These are phyloP conservation scores for Zizania palustris DNA, from an alignment of 202 grass and related monocot genomes.

Conservation along the genomic window DNA sequence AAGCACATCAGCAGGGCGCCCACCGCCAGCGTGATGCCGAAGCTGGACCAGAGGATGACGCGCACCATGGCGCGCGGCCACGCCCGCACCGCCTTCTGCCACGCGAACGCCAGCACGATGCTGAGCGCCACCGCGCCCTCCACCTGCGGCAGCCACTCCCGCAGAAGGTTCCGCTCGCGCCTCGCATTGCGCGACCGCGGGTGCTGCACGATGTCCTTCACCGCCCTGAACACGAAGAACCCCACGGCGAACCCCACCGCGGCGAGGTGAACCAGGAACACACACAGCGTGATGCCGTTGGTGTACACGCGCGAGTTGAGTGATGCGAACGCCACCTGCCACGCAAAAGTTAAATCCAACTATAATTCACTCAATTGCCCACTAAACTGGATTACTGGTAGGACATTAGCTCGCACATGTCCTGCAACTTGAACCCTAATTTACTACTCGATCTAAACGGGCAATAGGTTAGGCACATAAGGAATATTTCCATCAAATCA, in stretches of 20 bases:
- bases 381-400: neutral
- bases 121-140: slow-evolving; percentile 73
- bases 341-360: neutral
- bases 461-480: slow-evolving; percentile 21
- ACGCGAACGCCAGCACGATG: slow-evolving; percentile 81
- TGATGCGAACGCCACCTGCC: slow-evolving; percentile 51
- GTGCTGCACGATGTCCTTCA: slow-evolving; percentile 45
- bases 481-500: slow-evolving; percentile 28
- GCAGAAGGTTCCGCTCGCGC: slow-evolving; percentile 58
- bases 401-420: neutral
- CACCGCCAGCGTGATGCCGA: slow-evolving; percentile 66
- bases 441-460: neutral
- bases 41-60: slow-evolving; percentile 85
- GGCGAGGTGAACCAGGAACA: slow-evolving; percentile 79
- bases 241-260: slow-evolving; percentile 45
- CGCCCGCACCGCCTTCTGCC: slow-evolving; percentile 84
- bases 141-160: slow-evolving; percentile 76
- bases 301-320: slow-evolving; percentile 86
- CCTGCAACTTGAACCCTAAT: slow-evolving; percentile 8
- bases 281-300: slow-evolving; percentile 63
- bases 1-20: slow-evolving; percentile 83
- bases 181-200: slow-evolving; percentile 45
- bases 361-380: slow-evolving; percentile 6
- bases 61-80: slow-evolving; percentile 73
- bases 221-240: slow-evolving; percentile 72